A percentile compares a stretch with the other conserved stretches of the same genome.
Conservation (phyloP, 352 stramenopile species). For the Phytophthora cajani region DNA sequence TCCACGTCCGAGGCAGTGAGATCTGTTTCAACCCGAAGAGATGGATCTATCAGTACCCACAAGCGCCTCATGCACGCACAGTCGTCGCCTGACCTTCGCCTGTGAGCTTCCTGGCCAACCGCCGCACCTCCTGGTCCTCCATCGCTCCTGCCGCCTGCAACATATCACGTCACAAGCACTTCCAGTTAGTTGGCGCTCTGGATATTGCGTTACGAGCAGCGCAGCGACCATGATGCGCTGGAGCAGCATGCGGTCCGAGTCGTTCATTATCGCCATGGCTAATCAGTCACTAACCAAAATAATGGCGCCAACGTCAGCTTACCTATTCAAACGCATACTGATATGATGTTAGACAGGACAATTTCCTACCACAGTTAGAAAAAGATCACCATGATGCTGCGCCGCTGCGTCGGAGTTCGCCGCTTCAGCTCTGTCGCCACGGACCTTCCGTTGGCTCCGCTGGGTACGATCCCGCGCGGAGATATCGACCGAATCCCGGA, state of each 20-base stretch:
- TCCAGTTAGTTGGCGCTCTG: neutral
- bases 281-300: slow-evolving; percentile 1
- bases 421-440: slow-evolving; percentile 32
- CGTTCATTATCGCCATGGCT: slow-evolving; percentile 56
- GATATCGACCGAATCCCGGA: slow-evolving; percentile 77
- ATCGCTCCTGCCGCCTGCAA: slow-evolving; percentile 66
- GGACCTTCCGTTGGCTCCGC: slow-evolving; percentile 20
- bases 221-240: slow-evolving; percentile 71
- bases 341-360: neutral
- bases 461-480: slow-evolving; percentile 11
- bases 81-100: slow-evolving; percentile 56
- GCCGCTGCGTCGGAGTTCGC: slow-evolving; percentile 23
- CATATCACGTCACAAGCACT: neutral
- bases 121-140: slow-evolving; percentile 66
- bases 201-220: neutral
- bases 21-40: slow-evolving; percentile 34
- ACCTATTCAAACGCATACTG: slow-evolving; percentile 1
- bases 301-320: slow-evolving; percentile 28
- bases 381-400: slow-evolving; percentile 27
- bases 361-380: slow-evolving; percentile 20
- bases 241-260: slow-evolving; percentile 78
- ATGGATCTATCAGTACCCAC: neutral
- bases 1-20: slow-evolving; percentile 62
- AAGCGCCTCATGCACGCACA: neutral
- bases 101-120: slow-evolving; percentile 62